Conservation (phyloP, 2,329 filamentous ascomycete genomes). For the Ambrosiella cleistominuta region DNA sequence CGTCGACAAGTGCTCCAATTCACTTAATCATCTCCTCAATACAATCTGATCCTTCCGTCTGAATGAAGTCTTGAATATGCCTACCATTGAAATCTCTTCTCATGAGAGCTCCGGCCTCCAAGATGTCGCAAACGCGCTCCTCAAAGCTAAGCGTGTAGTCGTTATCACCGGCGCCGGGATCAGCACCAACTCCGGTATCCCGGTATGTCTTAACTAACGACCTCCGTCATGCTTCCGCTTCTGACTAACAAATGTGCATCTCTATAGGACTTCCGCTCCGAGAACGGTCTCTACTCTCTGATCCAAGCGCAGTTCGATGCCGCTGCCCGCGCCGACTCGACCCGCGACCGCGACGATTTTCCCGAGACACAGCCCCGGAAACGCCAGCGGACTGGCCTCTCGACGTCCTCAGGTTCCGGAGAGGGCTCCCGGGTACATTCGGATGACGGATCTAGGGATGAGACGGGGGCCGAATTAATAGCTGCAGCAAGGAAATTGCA, state of each 20-base stretch:
- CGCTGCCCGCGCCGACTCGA: slow-evolving; percentile 20
- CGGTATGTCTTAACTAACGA: slow-evolving; percentile 27
- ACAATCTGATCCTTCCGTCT: not conserved
- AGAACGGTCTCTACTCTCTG: slow-evolving; percentile 54
- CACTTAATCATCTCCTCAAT: not conserved
- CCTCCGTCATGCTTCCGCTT: not conserved
- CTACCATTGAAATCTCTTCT: slow-evolving; percentile 37
- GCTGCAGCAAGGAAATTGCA: not conserved
- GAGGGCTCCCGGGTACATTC: not conserved
- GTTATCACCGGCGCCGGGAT: slow-evolving; percentile 58
- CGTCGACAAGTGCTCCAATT: not conserved
- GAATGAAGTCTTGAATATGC: slow-evolving; percentile 27
- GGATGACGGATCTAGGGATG: not conserved
- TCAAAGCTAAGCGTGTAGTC: slow-evolving; percentile 50
- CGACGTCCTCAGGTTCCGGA: not conserved
- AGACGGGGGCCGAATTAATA: not conserved
- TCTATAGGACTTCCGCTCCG: slow-evolving; percentile 49
- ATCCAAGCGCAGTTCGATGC: slow-evolving; percentile 51
- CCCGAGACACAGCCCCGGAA: slow-evolving; percentile 14
- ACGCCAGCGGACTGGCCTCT: slow-evolving; percentile 9
- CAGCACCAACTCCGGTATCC: slow-evolving; percentile 60
- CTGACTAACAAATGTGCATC: not conserved
- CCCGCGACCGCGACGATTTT: slow-evolving; percentile 11
- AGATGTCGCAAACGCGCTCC: slow-evolving; percentile 44
- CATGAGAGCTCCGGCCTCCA: slow-evolving; percentile 38